Evolutionary conservation across 768 basidiomycete species (phyloP), one percentile per base, ranked within the genome.

Genomic region (Tricholoma saponaceum): DNA sequence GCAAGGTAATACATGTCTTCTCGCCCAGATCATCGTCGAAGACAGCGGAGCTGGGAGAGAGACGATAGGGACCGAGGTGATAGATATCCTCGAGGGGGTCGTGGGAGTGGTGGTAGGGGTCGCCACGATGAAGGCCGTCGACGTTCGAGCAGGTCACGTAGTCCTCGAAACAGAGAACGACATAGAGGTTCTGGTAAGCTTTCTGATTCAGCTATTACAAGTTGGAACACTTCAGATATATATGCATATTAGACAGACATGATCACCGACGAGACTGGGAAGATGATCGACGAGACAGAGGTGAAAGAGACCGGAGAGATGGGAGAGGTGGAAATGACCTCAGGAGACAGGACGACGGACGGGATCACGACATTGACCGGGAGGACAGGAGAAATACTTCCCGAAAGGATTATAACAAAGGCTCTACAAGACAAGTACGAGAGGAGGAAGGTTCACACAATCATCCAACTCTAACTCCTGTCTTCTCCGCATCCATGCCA

Each of bases 31-130:
- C 69, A 79, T 62, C 77, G 83, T 66, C 72, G 80, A 67, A 80
- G 83, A 58, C 86, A 87, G 64, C 71, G 84, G 62, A 85, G 85
- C 65, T 83, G 85, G 82, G 86, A 87, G 58, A 77, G 77, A 56
- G 79, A 82, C 25, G 82, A 83, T 58, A 73, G 76, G 50, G 75
- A 74, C 49, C 70, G 78, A 33, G 71, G 73, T 33, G 78, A 81
- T 58, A 74, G 81, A 22, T 70, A 80, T 52, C 66, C 79, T 25
- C 71, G 78, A 58, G 61, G 73, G 41, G 61, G 74, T 54, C 57
- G 73, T 32, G 67, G 75, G 35, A 60, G 70, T 43, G 66, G 71
- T 26, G 63, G 75, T 30, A 72, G 74, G 56, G 64, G 69, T 28
- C 64, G 75, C 58, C 72, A 76, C 41, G 76, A 77, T 51, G 76